Conservation (phyloP, 257 asterid species). For the Nicotiana tabacum region DNA sequence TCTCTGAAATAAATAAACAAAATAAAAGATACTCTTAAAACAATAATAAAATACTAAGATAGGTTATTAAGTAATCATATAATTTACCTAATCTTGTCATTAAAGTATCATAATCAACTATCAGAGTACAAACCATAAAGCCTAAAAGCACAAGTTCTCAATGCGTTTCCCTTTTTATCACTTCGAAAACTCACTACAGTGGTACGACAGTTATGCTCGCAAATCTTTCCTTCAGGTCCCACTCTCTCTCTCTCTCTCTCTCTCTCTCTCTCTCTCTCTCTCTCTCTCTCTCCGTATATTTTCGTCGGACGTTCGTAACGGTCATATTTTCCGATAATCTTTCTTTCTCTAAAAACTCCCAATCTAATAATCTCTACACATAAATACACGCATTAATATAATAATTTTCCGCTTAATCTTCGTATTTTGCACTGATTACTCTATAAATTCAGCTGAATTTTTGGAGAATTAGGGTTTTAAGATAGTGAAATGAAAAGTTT, state of each 20-base stretch:
- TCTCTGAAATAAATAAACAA: not conserved
- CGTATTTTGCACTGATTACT: slow-evolving; percentile 11
- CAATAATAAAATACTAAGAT: not conserved
- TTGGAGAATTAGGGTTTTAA: slow-evolving; percentile 22
- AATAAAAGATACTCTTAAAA: not conserved
- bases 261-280: slow-evolving; percentile 11
- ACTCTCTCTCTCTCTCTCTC: slow-evolving; percentile 15
- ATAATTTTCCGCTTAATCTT: not conserved
- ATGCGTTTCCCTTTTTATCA: not conserved
- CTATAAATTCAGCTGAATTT: slow-evolving; percentile 13
- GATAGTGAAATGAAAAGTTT: not conserved
- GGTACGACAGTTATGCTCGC: slow-evolving; percentile 35
- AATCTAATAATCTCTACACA: slow-evolving; percentile 10
- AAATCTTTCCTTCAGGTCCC: slow-evolving; percentile 21
- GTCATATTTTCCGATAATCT: slow-evolving; percentile 29
- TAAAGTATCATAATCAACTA: slow-evolving; percentile 7
- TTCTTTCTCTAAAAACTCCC: slow-evolving; percentile 29
- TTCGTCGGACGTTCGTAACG: slow-evolving; percentile 40
- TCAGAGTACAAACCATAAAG: not conserved
- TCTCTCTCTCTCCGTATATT: slow-evolving; percentile 15
- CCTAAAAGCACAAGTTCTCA: not conserved
- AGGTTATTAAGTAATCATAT: not conserved
- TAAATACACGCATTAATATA: not conserved
- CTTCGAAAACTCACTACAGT: slow-evolving; percentile 16
- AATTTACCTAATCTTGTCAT: not conserved